These are phyloP conservation scores for Lolium multiflorum DNA, from an alignment of 176 grass and related monocot genomes.

Conservation along the genomic window DNA sequence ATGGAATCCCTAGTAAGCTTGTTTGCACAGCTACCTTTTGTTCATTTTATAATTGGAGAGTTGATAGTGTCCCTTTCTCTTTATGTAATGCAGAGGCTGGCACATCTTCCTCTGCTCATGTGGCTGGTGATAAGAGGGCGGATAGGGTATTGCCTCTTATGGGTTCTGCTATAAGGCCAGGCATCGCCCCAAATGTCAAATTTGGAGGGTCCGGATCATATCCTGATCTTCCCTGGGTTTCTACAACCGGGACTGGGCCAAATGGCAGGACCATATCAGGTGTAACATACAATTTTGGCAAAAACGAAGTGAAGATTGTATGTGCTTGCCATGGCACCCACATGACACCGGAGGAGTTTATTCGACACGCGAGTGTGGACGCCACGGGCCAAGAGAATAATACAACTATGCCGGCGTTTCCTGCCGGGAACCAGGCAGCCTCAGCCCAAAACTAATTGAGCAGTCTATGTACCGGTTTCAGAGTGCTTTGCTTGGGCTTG, in stretches of 20 bases:
- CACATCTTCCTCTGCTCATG: constrained; percentile 55
- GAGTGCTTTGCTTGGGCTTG: constrained; percentile 23
- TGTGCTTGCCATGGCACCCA: constrained; percentile 93
- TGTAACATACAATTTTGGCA: constrained; percentile 83
- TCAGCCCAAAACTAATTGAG: constrained; percentile 64
- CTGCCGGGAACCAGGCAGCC: constrained; percentile 52
- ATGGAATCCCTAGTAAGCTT: constrained; percentile 2
- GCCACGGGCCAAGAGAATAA: constrained; percentile 49
- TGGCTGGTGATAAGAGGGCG: constrained; percentile 55
- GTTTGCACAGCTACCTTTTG: constrained; percentile 11
- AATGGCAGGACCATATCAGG: constrained; percentile 91
- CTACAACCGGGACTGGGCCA: constrained; percentile 66
- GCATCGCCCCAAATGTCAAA: constrained; percentile 73
- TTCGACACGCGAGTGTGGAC: constrained; percentile 72
- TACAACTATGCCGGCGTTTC: constrained; percentile 37
- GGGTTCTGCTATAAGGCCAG: constrained; percentile 71
- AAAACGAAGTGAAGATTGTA: constrained; percentile 78
- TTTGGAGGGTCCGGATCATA: constrained; percentile 87
- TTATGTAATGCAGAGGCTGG: constrained; percentile 44
- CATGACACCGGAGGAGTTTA: constrained; percentile 80
- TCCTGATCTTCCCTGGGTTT: constrained; percentile 97
- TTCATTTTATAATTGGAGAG: not conserved
- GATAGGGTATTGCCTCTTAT: constrained; percentile 50
- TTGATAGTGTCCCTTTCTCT: not conserved
- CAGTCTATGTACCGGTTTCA: not conserved